Evolutionary conservation across 139 green algal genomes (phyloP).

Genomic region (Marvania coccoides): DNA sequence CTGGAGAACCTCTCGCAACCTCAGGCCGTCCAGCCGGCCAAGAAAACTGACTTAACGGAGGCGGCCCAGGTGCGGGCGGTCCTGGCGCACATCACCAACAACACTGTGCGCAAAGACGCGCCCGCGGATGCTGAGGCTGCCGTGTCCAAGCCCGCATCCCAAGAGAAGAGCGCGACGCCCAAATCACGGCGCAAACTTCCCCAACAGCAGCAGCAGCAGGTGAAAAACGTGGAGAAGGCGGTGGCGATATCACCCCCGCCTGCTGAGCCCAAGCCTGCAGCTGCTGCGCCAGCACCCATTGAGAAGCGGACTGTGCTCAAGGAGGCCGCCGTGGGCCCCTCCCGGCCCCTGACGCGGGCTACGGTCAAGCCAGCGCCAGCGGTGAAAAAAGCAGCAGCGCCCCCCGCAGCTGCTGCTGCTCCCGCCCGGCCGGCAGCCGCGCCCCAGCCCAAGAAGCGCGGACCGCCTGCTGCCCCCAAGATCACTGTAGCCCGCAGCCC

Average conservation of each 20-base stretch:
- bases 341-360: too few relatives aligned
- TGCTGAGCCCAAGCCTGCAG: not conserved
- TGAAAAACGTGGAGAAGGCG: not conserved
- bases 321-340: too few relatives aligned
- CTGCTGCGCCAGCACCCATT: not conserved
- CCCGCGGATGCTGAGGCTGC: not conserved
- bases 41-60: too few relatives aligned
- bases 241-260: not conserved
- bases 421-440: not conserved
- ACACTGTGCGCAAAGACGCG: not conserved
- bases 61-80: not conserved
- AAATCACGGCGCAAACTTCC: not conserved
- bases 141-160: not conserved
- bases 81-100: constrained; percentile 18
- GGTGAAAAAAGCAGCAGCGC: not conserved
- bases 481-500: constrained; percentile 3
- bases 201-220: constrained; percentile 2
- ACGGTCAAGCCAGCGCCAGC: too few relatives aligned
- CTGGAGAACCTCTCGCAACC: too few relatives aligned
- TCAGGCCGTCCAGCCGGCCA: too few relatives aligned
- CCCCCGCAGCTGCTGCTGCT: not conserved
- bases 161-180: not conserved
- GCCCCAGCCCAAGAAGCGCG: too few relatives aligned
- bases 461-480: too few relatives aligned
- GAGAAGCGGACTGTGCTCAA: too few relatives aligned